phyloP scores from a whole-genome alignment of 352 stramenopile genomes.

The Phytophthora foliorum region DNA sequence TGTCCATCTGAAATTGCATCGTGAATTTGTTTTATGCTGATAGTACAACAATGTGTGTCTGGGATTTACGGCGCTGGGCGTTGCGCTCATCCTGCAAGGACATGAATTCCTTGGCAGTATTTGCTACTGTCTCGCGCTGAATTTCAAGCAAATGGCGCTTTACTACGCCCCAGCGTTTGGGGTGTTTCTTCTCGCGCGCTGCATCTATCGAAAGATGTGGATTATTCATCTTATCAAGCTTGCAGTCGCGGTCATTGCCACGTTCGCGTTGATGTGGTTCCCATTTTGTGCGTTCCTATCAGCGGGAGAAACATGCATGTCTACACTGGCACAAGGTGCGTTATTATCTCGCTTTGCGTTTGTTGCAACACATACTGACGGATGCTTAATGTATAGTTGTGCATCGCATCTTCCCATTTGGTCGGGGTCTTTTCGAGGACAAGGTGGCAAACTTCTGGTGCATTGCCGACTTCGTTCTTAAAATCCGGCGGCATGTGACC shows the following conservation, averaged over 20 bases:
- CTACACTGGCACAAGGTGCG: constrained; percentile 74
- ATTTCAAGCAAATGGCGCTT: constrained; percentile 99
- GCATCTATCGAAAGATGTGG: constrained; percentile 61
- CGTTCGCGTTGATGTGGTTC: constrained; percentile 92
- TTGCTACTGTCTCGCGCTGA: constrained; percentile 95
- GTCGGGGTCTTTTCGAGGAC: constrained; percentile 97
- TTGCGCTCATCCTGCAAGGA: constrained; percentile 75
- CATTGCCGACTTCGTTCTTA: constrained; percentile 85
- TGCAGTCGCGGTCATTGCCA: constrained; percentile 87
- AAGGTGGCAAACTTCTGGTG: constrained; percentile 99
- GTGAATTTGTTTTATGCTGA: constrained; percentile 3
- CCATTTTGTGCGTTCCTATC: constrained; percentile 87
- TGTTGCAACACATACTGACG: neutral
- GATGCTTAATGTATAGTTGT: constrained; percentile 70
- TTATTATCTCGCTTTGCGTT: neutral
- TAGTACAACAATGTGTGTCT: constrained; percentile 99
- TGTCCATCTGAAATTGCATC: neutral
- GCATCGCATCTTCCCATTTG: constrained; percentile 96
- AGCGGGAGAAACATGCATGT: constrained; percentile 56
- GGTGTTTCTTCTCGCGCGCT: constrained; percentile 93
- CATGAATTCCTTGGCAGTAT: constrained; percentile 88
- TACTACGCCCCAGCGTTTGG: constrained; percentile 97
- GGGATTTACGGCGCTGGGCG: constrained; percentile 84
- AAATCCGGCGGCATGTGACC: constrained; percentile 69
- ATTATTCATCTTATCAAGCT: constrained; percentile 79